Evolutionary conservation across 1,139 yeast genomes (phyloP).

Genomic region (Debaryomyces udenii): DNA sequence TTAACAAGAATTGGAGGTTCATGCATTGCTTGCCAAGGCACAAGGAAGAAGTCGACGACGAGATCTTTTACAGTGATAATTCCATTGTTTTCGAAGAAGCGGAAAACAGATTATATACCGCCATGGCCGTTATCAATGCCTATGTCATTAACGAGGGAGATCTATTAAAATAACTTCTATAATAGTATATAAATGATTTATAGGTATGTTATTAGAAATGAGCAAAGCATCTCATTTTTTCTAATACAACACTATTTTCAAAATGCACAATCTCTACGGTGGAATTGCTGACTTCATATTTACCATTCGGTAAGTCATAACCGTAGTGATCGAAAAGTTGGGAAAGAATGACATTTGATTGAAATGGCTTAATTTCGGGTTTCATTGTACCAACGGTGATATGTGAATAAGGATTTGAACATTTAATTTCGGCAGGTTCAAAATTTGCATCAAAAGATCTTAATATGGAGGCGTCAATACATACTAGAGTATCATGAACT

Average conservation of each 20-base stretch:
- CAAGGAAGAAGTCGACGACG: constrained; percentile 90
- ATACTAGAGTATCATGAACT: constrained; percentile 52
- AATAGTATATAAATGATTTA: not conserved
- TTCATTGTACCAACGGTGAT: constrained; percentile 72
- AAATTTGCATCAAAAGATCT: constrained; percentile 26
- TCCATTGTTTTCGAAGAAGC: constrained; percentile 94
- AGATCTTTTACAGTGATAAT: constrained; percentile 80
- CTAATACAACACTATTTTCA: constrained; percentile 13
- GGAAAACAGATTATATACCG: constrained; percentile 93
- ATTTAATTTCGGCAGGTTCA: constrained; percentile 21
- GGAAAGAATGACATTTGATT: constrained; percentile 32
- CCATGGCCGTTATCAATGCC: constrained; percentile 89
- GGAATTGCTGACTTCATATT: constrained; percentile 10
- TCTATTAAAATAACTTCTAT: constrained; percentile 19
- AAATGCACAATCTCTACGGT: constrained; percentile 17
- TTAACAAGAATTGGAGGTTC: constrained; percentile 74
- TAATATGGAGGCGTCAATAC: constrained; percentile 54
- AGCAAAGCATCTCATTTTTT: constrained; percentile 24
- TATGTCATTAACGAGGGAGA: constrained; percentile 85
- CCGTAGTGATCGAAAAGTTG: constrained; percentile 14
- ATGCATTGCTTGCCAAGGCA: constrained; percentile 99
- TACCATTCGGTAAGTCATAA: constrained; percentile 14
- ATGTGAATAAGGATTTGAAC: constrained; percentile 59
- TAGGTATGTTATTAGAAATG: constrained; percentile 14
- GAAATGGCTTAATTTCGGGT: constrained; percentile 48